These are phyloP conservation scores for Aspergillus cejpii DNA, from an alignment of 2,329 filamentous ascomycete genomes.

Conservation along the genomic window DNA sequence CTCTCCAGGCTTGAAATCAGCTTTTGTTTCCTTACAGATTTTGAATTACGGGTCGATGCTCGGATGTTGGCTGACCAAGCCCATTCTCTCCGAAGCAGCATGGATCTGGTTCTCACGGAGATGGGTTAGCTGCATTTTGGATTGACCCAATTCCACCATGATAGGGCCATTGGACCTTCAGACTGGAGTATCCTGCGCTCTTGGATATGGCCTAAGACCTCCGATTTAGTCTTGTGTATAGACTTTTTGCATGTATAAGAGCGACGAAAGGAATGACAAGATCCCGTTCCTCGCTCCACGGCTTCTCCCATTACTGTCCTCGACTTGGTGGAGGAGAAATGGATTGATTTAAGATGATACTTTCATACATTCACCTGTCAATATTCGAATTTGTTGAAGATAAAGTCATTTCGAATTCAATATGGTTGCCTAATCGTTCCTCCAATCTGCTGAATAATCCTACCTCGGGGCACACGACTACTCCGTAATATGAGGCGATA, in stretches of 20 bases:
- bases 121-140: neutral
- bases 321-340: too few relatives aligned
- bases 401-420: neutral
- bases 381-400: neutral
- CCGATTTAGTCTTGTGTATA: too few relatives aligned
- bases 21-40: conserved; percentile 79
- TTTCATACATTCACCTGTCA: neutral
- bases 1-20: conserved; percentile 81
- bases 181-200: too few relatives aligned
- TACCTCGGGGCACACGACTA: neutral
- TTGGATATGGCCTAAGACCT: too few relatives aligned
- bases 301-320: too few relatives aligned
- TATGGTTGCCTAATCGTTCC: neutral
- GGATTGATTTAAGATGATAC: too few relatives aligned
- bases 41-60: conserved; percentile 63
- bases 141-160: neutral
- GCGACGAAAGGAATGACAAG: too few relatives aligned
- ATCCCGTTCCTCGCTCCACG: too few relatives aligned
- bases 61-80: conserved; percentile 50
- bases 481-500: neutral
- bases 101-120: conserved; percentile 1
- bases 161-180: neutral
- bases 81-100: conserved; percentile 28
- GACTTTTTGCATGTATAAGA: too few relatives aligned
- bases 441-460: neutral